Conservation (phyloP, 768 basidiomycete genomes). For the Mycena polygramma region DNA sequence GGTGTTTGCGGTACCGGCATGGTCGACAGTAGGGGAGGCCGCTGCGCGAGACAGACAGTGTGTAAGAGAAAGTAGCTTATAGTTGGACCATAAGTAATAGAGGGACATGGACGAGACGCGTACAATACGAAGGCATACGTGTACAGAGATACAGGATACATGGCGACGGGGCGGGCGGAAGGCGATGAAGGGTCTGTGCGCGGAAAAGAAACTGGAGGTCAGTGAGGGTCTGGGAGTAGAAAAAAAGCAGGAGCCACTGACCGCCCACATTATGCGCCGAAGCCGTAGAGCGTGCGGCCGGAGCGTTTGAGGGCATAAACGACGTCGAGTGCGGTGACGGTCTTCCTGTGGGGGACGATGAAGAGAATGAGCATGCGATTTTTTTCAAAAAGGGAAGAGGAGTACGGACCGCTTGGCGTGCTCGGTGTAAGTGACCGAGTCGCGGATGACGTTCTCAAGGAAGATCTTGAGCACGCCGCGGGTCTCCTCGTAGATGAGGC, state of each 20-base stretch:
- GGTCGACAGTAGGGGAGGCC: no score
- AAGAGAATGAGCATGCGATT: background rate
- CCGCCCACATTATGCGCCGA: constrained; percentile 65
- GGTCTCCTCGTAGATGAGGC: constrained; percentile 61
- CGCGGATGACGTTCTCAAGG: constrained; percentile 92
- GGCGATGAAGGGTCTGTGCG: no score
- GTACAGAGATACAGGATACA: constrained; percentile 20
- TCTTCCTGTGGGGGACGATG: constrained; percentile 54
- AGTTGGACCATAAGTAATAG: constrained; percentile 11
- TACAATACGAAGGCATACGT: constrained; percentile 12
- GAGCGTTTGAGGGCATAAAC: constrained; percentile 81
- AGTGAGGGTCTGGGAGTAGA: background rate
- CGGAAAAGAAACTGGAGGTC: constrained; percentile 6
- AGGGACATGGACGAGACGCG: constrained; percentile 16
- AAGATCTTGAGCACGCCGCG: constrained; percentile 95
- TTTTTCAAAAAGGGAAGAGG: background rate
- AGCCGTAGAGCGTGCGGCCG: constrained; percentile 86
- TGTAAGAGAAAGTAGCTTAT: no score
- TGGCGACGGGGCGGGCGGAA: no score
- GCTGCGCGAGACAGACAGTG: no score
- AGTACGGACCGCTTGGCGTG: constrained; percentile 86
- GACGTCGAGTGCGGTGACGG: constrained; percentile 88
- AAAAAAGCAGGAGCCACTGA: background rate
- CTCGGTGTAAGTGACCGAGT: constrained; percentile 98
- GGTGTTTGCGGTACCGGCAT: no score